Base-by-base conservation (phyloP, 495 filamentous ascomycete species). In the Pseudomonodictys pantanalensis region DNA sequence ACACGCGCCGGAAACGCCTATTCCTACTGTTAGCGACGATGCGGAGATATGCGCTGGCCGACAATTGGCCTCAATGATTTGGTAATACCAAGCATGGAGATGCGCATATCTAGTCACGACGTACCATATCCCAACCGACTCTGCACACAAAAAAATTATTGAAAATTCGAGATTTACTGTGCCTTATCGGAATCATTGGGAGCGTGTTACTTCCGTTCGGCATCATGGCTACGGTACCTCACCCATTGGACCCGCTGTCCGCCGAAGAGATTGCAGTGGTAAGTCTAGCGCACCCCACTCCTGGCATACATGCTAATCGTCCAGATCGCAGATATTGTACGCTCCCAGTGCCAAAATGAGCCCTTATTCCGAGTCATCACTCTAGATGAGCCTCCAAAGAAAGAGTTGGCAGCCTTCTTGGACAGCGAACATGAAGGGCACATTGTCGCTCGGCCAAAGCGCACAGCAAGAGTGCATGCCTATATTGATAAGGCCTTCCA, bases 161-260 rank as follows among this genome's bases (percentile, higher is more conserved):
- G n/a, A n/a, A n/a, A n/a, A n/a, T n/a, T n/a, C n/a, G n/a, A n/a
- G n/a, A n/a, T n/a, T n/a, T n/a, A n/a, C n/a, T n/a, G n/a, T n/a
- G n/a, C n/a, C n/a, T n/a, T n/a, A n/a, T n/a, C n/a, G n/a, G n/a
- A n/a, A n/a, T n/a, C n/a, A n/a, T n/a, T n/a, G n/a, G n/a, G n/a
- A n/a, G n/a, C n/a, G n/a, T n/a, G n/a, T n/a, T n/a, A n/a, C n/a
- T n/a, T n/a, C n/a, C n/a, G n/a, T n/a, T n/a, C n/a, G n/a, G n/a
- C n/a, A n/a, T n/a, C n/a, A 55, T 55, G 33, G 11, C 51, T 9
- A 17, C 33, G 9, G 20, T 6, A 43, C 46, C 29, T 28, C 44
- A 62, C 29, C 58, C 58, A 1, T 32, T 62, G 10, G 58, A 62
- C 43, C 58, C 50, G 11, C 51, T 62, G 17, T 47, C 58, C 7